phyloP scores from a whole-genome alignment of 2,329 filamentous ascomycete genomes.

The Penicillium sp. region DNA sequence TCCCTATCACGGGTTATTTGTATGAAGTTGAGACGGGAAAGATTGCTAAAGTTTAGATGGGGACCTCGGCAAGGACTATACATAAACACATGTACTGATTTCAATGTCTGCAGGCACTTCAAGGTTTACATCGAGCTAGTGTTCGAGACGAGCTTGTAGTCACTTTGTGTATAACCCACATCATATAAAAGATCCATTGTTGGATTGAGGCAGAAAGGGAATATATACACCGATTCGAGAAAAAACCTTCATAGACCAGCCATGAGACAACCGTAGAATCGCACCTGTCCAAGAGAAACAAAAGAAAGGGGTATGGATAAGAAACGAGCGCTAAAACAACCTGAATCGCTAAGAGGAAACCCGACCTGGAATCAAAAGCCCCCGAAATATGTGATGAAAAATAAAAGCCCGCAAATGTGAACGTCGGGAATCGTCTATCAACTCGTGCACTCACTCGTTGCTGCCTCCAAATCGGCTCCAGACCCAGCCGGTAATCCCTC shows the following conservation, averaged over 20 bases:
- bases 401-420: neutral
- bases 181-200: neutral
- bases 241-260: conserved; percentile 3
- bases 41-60: conserved; percentile 47
- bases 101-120: no score
- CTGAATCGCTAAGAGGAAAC: neutral
- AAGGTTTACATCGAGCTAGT: no score
- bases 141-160: no score
- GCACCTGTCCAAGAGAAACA: neutral
- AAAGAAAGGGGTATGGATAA: conserved; percentile 6
- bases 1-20: conserved; percentile 69
- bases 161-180: no score
- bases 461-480: conserved; percentile 23
- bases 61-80: no score
- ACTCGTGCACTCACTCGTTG: neutral
- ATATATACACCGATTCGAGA: conserved; percentile 4
- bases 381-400: neutral
- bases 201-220: neutral
- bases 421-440: neutral
- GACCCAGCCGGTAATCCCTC: conserved; percentile 30
- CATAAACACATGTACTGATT: no score
- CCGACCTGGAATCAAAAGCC: neutral
- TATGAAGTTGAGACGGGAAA: conserved; percentile 75
- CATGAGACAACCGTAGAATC: neutral
- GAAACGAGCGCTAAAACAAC: neutral